Percentiles rank a stretch among this genome's conserved stretches.
Evolutionary conservation across 2,329 filamentous ascomycete genomes (phyloP).

Genomic region (Akanthomyces lecanii): DNA sequence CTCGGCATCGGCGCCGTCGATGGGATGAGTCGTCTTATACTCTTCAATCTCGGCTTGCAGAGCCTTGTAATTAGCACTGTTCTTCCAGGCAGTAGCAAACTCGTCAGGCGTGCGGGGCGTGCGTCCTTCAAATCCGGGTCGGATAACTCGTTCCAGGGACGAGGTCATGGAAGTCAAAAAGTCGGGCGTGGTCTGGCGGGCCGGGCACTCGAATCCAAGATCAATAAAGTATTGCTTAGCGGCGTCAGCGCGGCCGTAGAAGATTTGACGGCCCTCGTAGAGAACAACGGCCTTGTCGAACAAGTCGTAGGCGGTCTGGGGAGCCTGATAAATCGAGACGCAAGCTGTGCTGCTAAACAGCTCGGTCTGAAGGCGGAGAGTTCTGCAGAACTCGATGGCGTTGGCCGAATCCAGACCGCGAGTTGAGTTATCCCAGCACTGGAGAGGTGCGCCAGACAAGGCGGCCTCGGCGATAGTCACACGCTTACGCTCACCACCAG

Average conservation of each 20-base stretch:
- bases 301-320: slow-evolving; percentile 59
- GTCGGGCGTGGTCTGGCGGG: slow-evolving; percentile 65
- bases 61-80: slow-evolving; percentile 46
- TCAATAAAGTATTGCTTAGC: slow-evolving; percentile 63
- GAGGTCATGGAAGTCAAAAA: slow-evolving; percentile 69
- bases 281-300: slow-evolving; percentile 58
- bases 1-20: slow-evolving; percentile 52
- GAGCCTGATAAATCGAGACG: slow-evolving; percentile 72
- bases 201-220: slow-evolving; percentile 63
- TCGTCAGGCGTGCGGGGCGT: slow-evolving; percentile 58
- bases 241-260: slow-evolving; percentile 55
- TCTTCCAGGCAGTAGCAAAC: slow-evolving; percentile 56
- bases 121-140: slow-evolving; percentile 51
- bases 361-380: slow-evolving; percentile 62
- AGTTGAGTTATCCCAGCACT: slow-evolving; percentile 69
- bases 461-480: slow-evolving; percentile 60
- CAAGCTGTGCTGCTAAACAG: slow-evolving; percentile 61
- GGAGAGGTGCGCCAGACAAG: slow-evolving; percentile 55
- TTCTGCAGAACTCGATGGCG: slow-evolving; percentile 70
- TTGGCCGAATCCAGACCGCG: slow-evolving; percentile 72
- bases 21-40: slow-evolving; percentile 50
- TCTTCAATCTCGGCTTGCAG: slow-evolving; percentile 52
- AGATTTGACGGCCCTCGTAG: slow-evolving; percentile 60
- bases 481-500: slow-evolving; percentile 68
- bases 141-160: slow-evolving; percentile 51